Evolutionary conservation across 2,329 filamentous ascomycete species (phyloP).

Genomic region (Colletotrichum salicis): DNA sequence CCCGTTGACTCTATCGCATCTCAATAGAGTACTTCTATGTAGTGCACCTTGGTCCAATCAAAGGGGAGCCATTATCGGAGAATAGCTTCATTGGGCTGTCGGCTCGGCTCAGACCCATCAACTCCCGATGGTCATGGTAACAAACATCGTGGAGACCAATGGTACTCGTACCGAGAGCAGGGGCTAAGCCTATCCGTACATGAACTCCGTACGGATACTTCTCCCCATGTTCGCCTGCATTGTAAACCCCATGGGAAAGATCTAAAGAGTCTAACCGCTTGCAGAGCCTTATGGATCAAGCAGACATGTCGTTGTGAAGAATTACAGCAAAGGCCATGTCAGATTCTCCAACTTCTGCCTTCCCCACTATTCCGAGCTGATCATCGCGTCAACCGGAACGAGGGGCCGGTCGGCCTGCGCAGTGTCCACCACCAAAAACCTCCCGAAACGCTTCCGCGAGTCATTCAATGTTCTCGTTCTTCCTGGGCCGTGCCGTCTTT

Average conservation of each 20-base stretch:
- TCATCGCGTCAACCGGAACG: background rate
- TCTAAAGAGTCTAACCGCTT: background rate
- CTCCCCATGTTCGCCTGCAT: background rate
- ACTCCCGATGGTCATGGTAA: background rate
- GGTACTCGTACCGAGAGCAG: background rate
- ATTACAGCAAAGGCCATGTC: background rate
- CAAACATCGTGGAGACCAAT: background rate
- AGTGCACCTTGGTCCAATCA: background rate
- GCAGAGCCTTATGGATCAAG: background rate
- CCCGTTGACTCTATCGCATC: no score
- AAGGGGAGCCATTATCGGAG: background rate
- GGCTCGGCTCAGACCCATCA: slow-evolving; percentile 24
- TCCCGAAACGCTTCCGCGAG: slow-evolving; percentile 6
- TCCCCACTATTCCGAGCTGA: slow-evolving; percentile 5
- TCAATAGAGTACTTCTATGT: background rate
- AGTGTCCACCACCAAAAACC: background rate
- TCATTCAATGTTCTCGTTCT: background rate
- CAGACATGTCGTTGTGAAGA: background rate
- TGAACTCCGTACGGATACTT: background rate
- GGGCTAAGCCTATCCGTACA: background rate
- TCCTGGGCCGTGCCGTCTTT: background rate
- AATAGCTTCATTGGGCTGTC: background rate
- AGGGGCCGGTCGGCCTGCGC: slow-evolving; percentile 16
- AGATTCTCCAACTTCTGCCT: background rate
- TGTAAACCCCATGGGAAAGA: slow-evolving; percentile 1